Base-by-base conservation (phyloP, 495 filamentous ascomycete species). In the Penicillium cosmopolitanum region DNA sequence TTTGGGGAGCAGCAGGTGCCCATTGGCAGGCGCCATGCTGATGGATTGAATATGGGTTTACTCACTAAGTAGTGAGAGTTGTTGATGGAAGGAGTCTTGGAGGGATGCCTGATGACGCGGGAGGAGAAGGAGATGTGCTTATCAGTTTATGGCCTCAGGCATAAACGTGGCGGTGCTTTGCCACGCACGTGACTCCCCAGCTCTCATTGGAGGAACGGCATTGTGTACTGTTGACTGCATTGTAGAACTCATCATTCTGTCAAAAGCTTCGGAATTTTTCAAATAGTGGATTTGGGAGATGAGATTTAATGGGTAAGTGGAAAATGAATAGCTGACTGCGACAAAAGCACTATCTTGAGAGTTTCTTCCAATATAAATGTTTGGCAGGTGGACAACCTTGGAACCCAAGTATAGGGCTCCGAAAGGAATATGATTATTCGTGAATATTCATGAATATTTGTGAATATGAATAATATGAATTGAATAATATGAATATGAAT, bases 1-100 rank as follows among this genome's bases (percentile, higher is more conserved):
- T 64, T 88, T 86, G 60, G 88, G 85, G 59, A 88, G 85, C 82
- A 87, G 82, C 67, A 91, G 80, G 76, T 87, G 87, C 77, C 86
- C 87, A 64, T 73, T 78, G 38, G 85, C 80, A 76, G 88, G 80
- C 69, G 80, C 81, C 89, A 93, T 93, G 59, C 66, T 79, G 73
- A 73, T 51, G 31, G 53, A 62, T 61, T 40, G 52, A 54, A 53
- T 18, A 52, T 33, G 51, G 33, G 46, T 46, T 25, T 46, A 50
- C 54, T 55, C 56, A 61, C 61, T 68, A 65, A 61, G 57, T 60
- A 59, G 69, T 42, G 46, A 48, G 46, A 23, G 46, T 48, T 60
- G 66, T 63, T 61, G 56, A 51, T 44, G 42, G 51, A 55, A 50
- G 58, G 55, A 55, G 63, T 60, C 23, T 50, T 52, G 40, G 38